A percentile compares a stretch with the other conserved stretches of the same genome.
Evolutionary conservation across 2,329 filamentous ascomycete species (phyloP).

Genomic region (Cladorrhinum sp.): DNA sequence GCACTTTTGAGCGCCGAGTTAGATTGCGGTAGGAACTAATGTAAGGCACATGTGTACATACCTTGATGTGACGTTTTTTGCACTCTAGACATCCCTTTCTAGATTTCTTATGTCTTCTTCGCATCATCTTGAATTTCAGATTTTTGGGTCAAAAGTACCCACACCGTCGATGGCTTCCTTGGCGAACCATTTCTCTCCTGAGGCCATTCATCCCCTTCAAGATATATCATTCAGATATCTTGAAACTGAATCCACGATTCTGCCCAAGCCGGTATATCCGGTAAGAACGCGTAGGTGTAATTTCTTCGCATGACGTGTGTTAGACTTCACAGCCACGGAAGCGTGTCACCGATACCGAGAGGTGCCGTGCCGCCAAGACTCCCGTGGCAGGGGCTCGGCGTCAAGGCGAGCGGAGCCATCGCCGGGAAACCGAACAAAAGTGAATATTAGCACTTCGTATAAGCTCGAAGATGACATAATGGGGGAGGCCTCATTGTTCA

Average conservation of each 20-base stretch:
- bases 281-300: conserved; percentile 3
- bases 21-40: neutral
- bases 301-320: conserved; percentile 3
- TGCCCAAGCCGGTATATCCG: neutral
- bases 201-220: neutral
- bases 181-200: neutral
- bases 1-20: conserved; percentile 24
- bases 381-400: neutral
- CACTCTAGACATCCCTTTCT: conserved; percentile 33
- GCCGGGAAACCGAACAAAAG: neutral
- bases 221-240: neutral
- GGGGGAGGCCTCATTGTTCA: neutral
- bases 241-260: neutral
- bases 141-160: neutral
- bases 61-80: conserved; percentile 34
- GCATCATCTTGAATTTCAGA: conserved; percentile 21
- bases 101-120: conserved; percentile 32
- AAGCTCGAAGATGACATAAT: neutral
- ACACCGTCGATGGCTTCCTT: neutral
- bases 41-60: neutral
- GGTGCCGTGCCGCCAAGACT: conserved; percentile 3
- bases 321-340: conserved; percentile 1
- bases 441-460: neutral
- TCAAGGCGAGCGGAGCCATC: neutral
- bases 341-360: conserved; percentile 2